Conservation (phyloP, 352 stramenopile genomes). For the Phytophthora nicotianae region DNA sequence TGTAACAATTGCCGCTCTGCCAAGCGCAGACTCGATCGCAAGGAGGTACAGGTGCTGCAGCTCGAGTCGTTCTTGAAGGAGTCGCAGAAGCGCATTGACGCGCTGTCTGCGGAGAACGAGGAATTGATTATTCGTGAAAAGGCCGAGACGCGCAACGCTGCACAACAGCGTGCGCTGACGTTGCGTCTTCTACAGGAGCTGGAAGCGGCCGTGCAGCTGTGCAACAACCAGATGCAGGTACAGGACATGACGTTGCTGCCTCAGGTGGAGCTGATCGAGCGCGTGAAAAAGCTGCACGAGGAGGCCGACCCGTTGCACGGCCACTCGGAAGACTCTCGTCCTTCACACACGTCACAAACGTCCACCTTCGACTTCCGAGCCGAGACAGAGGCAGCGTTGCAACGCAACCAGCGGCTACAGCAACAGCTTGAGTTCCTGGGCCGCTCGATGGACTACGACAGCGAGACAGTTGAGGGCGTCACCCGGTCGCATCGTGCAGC, state of each 20-base stretch:
- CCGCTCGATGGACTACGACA: conserved; percentile 59
- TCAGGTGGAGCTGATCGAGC: conserved; percentile 76
- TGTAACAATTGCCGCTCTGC: conserved; percentile 60
- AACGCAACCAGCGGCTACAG: conserved; percentile 69
- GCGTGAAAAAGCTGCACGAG: conserved; percentile 68
- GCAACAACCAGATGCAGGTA: conserved; percentile 55
- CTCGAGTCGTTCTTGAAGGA: conserved; percentile 82
- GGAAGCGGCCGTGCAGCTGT: conserved; percentile 75
- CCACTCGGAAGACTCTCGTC: conserved; percentile 24
- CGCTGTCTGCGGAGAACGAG: conserved; percentile 64
- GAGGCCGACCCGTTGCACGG: conserved; percentile 47
- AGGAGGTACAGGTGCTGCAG: conserved; percentile 78
- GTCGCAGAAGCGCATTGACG: conserved; percentile 77
- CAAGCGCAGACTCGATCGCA: conserved; percentile 67
- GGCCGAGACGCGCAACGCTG: conserved; percentile 68
- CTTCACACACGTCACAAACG: conserved; percentile 1
- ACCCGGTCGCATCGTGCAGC: conserved; percentile 38
- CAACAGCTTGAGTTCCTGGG: conserved; percentile 68
- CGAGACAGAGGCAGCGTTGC: conserved; percentile 61
- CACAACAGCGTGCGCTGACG: conserved; percentile 57
- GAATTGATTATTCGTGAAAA: conserved; percentile 65
- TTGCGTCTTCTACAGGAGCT: conserved; percentile 77
- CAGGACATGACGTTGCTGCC: conserved; percentile 62
- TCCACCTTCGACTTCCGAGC: conserved; percentile 53
- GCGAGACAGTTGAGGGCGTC: conserved; percentile 6